Conservation (phyloP, 1,284 basidiomycete species). For the Porodaedalea pini region DNA sequence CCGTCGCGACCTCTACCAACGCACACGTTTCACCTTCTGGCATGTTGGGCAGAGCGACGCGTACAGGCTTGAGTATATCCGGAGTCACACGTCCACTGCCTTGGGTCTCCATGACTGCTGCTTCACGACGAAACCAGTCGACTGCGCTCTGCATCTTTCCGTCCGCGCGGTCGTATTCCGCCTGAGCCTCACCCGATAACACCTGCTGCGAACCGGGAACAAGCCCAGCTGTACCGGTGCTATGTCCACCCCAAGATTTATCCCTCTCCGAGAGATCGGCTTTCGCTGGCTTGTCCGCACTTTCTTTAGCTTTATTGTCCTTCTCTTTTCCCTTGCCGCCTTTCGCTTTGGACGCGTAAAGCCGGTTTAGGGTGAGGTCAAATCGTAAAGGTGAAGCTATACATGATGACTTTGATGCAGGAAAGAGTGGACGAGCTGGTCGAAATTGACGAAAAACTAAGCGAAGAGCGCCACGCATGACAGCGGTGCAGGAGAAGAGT, state of each 20-base stretch:
- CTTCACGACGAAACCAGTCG: constrained; percentile 70
- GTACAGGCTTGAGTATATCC: constrained; percentile 62
- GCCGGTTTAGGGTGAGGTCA: too few relatives aligned
- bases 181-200: constrained; percentile 28
- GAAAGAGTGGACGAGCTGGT: background rate
- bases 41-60: constrained; percentile 47
- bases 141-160: constrained; percentile 58
- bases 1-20: constrained; percentile 69
- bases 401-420: background rate
- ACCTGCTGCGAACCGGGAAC: constrained; percentile 35
- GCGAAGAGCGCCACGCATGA: background rate
- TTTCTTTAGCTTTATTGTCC: constrained; percentile 1
- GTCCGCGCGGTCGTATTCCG: constrained; percentile 56
- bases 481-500: background rate
- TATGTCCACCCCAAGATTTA: background rate
- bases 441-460: background rate
- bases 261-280: background rate
- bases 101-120: constrained; percentile 61
- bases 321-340: constrained; percentile 3
- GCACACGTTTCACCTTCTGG: constrained; percentile 34
- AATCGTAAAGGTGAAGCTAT: background rate
- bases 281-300: background rate
- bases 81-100: constrained; percentile 73
- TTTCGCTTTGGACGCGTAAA: constrained; percentile 11
- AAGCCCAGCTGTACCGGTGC: constrained; percentile 22